phyloP scores from a whole-genome alignment of 495 filamentous ascomycete species.

The Cudoniella acicularis region DNA sequence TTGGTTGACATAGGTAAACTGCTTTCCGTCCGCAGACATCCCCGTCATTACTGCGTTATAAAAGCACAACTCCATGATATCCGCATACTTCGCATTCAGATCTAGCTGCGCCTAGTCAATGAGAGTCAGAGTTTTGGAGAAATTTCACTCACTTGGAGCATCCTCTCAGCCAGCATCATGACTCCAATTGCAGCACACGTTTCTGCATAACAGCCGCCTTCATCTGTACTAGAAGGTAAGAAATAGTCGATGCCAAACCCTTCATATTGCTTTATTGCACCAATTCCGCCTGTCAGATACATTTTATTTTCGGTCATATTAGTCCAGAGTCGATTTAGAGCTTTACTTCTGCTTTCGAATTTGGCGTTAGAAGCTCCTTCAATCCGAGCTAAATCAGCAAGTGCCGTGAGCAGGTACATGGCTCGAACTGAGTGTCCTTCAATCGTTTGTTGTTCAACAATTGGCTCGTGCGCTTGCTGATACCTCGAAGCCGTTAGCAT shows the following conservation, averaged over 20 bases:
- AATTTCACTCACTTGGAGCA: conserved; percentile 38
- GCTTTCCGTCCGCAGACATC: conserved; percentile 42
- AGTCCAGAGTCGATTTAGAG: conserved; percentile 46
- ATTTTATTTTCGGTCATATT: conserved; percentile 58
- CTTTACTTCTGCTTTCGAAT: conserved; percentile 7
- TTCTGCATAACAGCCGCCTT: conserved; percentile 60
- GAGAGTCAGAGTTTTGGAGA: not conserved
- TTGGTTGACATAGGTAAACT: conserved; percentile 57
- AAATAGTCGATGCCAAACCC: conserved; percentile 59
- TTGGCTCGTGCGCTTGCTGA: conserved; percentile 51
- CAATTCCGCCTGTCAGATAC: conserved; percentile 59
- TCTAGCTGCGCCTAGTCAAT: conserved; percentile 34
- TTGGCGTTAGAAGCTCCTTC: conserved; percentile 10
- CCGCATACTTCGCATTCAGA: conserved; percentile 47
- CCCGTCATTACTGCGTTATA: conserved; percentile 58
- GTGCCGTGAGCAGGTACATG: conserved; percentile 46
- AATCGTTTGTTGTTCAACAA: conserved; percentile 50
- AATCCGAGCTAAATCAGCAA: conserved; percentile 36
- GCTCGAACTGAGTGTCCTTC: conserved; percentile 59
- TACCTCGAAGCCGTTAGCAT: conserved; percentile 40
- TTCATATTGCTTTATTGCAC: conserved; percentile 57
- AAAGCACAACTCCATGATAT: conserved; percentile 56
- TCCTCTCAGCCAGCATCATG: conserved; percentile 54
- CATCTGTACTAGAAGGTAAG: conserved; percentile 51
- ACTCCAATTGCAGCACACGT: conserved; percentile 59